These are phyloP conservation scores for Claviceps capensis DNA, from an alignment of 2,329 filamentous ascomycete genomes.

Conservation along the genomic window DNA sequence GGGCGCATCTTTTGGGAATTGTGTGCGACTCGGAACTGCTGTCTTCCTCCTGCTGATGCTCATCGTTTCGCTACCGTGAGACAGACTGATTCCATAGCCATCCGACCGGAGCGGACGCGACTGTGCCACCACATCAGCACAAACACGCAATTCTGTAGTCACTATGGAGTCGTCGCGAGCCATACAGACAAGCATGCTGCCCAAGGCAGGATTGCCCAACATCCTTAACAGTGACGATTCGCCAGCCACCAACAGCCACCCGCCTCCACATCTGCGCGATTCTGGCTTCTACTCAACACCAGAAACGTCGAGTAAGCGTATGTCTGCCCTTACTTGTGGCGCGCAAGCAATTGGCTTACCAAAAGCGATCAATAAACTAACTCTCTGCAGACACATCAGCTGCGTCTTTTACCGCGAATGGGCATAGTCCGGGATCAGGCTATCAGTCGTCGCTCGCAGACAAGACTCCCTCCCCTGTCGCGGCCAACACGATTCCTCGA, in stretches of 20 bases:
- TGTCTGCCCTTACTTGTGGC: slow-evolving; percentile 5
- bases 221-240: slow-evolving; percentile 25
- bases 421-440: slow-evolving; percentile 28
- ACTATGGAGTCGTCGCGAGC: slow-evolving; percentile 10
- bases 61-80: not conserved
- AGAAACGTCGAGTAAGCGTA: slow-evolving; percentile 30
- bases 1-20: not conserved
- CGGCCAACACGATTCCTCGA: slow-evolving; percentile 35
- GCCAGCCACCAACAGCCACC: slow-evolving; percentile 13
- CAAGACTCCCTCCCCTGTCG: slow-evolving; percentile 49
- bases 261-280: slow-evolving; percentile 23
- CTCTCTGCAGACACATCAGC: slow-evolving; percentile 21
- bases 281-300: slow-evolving; percentile 31
- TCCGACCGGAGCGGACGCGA: not conserved
- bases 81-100: not conserved
- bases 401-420: slow-evolving; percentile 24
- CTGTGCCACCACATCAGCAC: not conserved
- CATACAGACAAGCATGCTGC: slow-evolving; percentile 8
- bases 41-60: too few species aligned
- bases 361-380: not conserved
- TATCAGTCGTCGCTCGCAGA: slow-evolving; percentile 40
- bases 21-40: not conserved
- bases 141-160: not conserved
- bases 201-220: slow-evolving; percentile 25
- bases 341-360: not conserved